Evolutionary conservation across 768 basidiomycete genomes (phyloP).

Genomic region (Russula abietina): DNA sequence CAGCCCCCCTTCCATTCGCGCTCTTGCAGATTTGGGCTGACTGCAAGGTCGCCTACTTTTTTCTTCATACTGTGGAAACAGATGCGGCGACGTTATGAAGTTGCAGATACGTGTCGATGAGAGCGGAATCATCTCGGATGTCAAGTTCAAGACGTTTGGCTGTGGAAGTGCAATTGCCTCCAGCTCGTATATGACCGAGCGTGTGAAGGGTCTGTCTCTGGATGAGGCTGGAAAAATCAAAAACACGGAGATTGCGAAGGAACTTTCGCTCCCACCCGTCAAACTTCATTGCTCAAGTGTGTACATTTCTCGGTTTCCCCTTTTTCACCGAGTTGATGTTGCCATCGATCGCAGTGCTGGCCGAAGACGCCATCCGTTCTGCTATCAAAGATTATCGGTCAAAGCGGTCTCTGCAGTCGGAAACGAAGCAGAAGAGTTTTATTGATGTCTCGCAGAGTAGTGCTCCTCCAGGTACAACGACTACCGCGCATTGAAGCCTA

Average conservation of each 20-base stretch:
- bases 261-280: conserved; percentile 90
- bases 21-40: conserved; percentile 22
- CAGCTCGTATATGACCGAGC: conserved; percentile 97
- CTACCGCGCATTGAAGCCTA: conserved; percentile 44
- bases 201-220: conserved; percentile 88
- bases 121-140: conserved; percentile 90
- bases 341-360: conserved; percentile 56
- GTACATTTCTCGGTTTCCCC: conserved; percentile 30
- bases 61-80: conserved; percentile 30
- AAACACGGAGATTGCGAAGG: conserved; percentile 99
- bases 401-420: conserved; percentile 57
- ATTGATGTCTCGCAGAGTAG: conserved; percentile 64
- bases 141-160: conserved; percentile 99
- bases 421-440: conserved; percentile 54
- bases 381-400: conserved; percentile 94
- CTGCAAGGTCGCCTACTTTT: neutral
- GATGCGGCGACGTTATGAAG: conserved; percentile 99
- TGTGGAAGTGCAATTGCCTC: conserved; percentile 98
- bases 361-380: conserved; percentile 97
- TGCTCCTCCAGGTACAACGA: conserved; percentile 47
- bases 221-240: conserved; percentile 96
- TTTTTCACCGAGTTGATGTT: conserved; percentile 7
- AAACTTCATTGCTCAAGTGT: conserved; percentile 92
- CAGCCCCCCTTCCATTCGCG: neutral
- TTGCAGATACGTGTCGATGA: conserved; percentile 97